Conservation (phyloP, 1,284 basidiomycete genomes). For the Cryptococcus amylolentus region DNA sequence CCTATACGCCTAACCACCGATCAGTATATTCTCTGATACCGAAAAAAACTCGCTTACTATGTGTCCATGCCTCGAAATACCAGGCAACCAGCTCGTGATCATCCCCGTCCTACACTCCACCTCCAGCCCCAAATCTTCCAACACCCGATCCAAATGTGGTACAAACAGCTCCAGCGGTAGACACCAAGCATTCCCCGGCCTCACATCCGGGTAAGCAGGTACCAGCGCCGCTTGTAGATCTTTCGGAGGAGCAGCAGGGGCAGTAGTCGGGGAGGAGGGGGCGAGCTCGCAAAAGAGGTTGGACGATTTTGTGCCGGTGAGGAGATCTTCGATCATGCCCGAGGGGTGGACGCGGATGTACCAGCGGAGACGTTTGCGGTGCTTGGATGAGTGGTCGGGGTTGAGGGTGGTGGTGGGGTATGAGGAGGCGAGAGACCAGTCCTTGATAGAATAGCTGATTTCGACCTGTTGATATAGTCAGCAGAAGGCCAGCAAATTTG, state of each 20-base stretch:
- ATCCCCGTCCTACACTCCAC: slow-evolving; percentile 38
- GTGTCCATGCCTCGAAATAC: slow-evolving; percentile 36
- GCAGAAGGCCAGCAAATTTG: background rate
- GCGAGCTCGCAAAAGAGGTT: slow-evolving; percentile 41
- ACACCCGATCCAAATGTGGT: slow-evolving; percentile 43
- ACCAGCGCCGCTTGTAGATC: slow-evolving; percentile 32
- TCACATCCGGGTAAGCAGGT: slow-evolving; percentile 45
- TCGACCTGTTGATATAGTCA: slow-evolving; percentile 27
- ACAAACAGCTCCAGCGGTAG: slow-evolving; percentile 38
- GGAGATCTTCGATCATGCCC: slow-evolving; percentile 40
- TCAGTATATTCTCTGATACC: background rate
- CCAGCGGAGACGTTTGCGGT: slow-evolving; percentile 36
- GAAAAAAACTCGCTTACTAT: slow-evolving; percentile 29
- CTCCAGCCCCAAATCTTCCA: slow-evolving; percentile 35
- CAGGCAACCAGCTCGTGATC: slow-evolving; percentile 44
- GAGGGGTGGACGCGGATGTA: slow-evolving; percentile 37
- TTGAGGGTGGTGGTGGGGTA: slow-evolving; percentile 38
- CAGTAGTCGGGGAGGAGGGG: slow-evolving; percentile 10
- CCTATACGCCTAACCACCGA: background rate
- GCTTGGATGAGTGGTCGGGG: slow-evolving; percentile 16
- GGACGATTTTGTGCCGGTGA: slow-evolving; percentile 35
- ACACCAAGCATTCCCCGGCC: slow-evolving; percentile 36
- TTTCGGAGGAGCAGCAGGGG: slow-evolving; percentile 6
- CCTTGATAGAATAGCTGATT: slow-evolving; percentile 33
- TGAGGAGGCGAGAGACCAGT: slow-evolving; percentile 41